Percentiles rank a stretch among this genome's conserved stretches.
Conservation (phyloP, 169 alveolate genomes). For the Cryptosporidium bovis region DNA sequence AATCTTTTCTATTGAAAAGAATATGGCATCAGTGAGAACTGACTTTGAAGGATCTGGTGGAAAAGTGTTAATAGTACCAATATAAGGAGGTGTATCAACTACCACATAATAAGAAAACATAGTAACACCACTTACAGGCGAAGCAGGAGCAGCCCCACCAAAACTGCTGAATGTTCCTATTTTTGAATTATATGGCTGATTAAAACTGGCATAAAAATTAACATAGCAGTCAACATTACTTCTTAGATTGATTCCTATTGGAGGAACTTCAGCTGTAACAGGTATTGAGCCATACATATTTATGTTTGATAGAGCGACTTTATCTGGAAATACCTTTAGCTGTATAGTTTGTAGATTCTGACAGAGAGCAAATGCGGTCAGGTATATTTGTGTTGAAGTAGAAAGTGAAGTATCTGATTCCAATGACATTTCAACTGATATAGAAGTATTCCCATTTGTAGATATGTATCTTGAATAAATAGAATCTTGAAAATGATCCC, state of each 20-base stretch:
- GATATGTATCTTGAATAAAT: conserved; percentile 43
- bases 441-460: conserved; percentile 17
- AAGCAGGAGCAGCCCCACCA: conserved; percentile 65
- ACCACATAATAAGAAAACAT: conserved; percentile 46
- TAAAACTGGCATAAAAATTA: conserved; percentile 59
- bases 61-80: conserved; percentile 31
- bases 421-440: conserved; percentile 50
- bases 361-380: conserved; percentile 44
- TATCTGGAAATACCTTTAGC: conserved; percentile 20
- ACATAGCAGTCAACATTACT: conserved; percentile 45
- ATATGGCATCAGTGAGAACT: conserved; percentile 48
- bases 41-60: conserved; percentile 44
- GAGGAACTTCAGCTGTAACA: conserved; percentile 64
- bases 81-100: conserved; percentile 61
- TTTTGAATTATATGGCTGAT: conserved; percentile 35
- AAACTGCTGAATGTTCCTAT: conserved; percentile 72
- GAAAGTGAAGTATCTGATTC: conserved; percentile 43
- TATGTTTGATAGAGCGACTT: conserved; percentile 22
- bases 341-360: conserved; percentile 61
- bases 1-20: conserved; percentile 25
- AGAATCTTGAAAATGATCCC: conserved; percentile 74
- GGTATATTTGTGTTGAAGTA: conserved; percentile 42
- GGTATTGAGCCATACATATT: conserved; percentile 29
- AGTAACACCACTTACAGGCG: conserved; percentile 63
- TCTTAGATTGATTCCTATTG: conserved; percentile 45